Percentiles rank a stretch among this genome's conserved stretches.
phyloP scores from a whole-genome alignment of 176 grass and related monocot genomes.

The Juncus inflexus region DNA sequence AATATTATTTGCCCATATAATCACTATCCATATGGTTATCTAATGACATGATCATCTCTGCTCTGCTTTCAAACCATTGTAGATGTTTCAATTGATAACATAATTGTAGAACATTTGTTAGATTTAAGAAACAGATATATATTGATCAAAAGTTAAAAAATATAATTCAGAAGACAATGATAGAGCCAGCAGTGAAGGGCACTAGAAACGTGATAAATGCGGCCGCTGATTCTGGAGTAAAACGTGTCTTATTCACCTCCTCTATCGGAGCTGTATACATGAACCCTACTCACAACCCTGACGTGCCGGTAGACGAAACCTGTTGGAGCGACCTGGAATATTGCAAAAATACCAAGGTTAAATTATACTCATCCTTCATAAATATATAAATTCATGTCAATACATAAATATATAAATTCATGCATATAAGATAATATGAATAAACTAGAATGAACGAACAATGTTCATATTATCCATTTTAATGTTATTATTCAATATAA shows the following conservation, averaged over 20 bases:
- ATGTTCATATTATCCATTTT: too few relatives aligned
- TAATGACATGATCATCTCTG: too few relatives aligned
- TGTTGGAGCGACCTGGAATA: constrained; percentile 89
- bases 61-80: too few relatives aligned
- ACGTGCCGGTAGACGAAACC: constrained; percentile 47
- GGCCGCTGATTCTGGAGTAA: constrained; percentile 41
- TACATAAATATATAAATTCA: neutral
- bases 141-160: neutral
- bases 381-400: neutral
- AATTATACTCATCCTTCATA: neutral
- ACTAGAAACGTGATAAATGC: constrained; percentile 49
- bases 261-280: constrained; percentile 76
- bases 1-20: too few relatives aligned
- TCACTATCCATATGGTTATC: too few relatives aligned
- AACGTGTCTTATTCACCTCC: constrained; percentile 73
- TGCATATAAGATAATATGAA: neutral
- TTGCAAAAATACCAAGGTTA: constrained; percentile 74
- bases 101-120: neutral
- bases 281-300: constrained; percentile 50
- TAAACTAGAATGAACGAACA: neutral
- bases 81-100: too few relatives aligned
- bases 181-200: constrained; percentile 65
- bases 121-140: neutral
- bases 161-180: constrained; percentile 54
- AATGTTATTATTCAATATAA: too few relatives aligned